phyloP scores from a whole-genome alignment of 768 basidiomycete genomes.

The Leccinum longicurvipes region DNA sequence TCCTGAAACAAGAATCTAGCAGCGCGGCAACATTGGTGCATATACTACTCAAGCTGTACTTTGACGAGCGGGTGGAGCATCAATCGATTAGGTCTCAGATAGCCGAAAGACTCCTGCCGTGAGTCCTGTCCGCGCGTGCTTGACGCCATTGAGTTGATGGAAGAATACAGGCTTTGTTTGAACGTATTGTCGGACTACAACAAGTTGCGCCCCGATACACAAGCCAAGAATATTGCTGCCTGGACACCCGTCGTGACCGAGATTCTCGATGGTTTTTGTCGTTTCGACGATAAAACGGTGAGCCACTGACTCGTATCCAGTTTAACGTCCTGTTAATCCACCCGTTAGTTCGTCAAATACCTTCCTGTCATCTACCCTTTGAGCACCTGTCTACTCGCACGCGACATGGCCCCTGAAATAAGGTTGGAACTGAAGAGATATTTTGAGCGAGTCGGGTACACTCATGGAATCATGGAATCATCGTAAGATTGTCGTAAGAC shows the following conservation, averaged over 20 bases:
- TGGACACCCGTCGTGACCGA: conserved; percentile 99
- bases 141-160: not conserved
- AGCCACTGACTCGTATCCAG: conserved; percentile 32
- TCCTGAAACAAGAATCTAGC: conserved; percentile 97
- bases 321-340: conserved; percentile 1
- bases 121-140: conserved; percentile 18
- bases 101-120: conserved; percentile 69
- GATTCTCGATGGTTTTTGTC: conserved; percentile 84
- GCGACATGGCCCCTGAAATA: conserved; percentile 83
- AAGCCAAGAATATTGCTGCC: conserved; percentile 91
- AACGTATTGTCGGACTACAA: conserved; percentile 90
- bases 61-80: conserved; percentile 84
- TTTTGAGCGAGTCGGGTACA: conserved; percentile 74
- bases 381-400: conserved; percentile 76
- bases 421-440: conserved; percentile 75
- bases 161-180: conserved; percentile 64
- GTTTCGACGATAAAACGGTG: conserved; percentile 89
- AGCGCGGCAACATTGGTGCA: conserved; percentile 94
- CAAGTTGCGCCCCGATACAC: conserved; percentile 83
- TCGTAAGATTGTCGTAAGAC: conserved; percentile 43
- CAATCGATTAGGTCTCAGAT: conserved; percentile 81
- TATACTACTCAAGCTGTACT: conserved; percentile 90
- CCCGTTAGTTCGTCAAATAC: conserved; percentile 75
- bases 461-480: conserved; percentile 67
- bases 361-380: conserved; percentile 89